Evolutionary conservation across 176 grass and related monocot genomes (phyloP).

Genomic region (Phragmites australis): DNA sequence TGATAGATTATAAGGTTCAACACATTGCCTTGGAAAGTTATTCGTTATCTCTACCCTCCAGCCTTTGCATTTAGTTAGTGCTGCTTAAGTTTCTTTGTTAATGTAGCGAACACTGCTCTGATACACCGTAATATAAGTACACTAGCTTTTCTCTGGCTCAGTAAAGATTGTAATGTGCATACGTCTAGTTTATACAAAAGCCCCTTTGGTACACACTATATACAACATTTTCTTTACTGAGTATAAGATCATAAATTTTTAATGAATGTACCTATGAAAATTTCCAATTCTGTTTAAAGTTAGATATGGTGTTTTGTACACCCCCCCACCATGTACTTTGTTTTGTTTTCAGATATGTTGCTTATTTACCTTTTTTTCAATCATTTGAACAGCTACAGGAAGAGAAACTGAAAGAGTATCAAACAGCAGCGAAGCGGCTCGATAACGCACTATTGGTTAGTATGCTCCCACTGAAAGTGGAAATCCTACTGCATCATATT

Average conservation of each 20-base stretch:
- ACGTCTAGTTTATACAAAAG: background rate
- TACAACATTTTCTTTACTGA: background rate
- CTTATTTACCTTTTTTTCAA: constrained; percentile 19
- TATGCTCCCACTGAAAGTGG: constrained; percentile 22
- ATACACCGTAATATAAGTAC: background rate
- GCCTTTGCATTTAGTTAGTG: background rate
- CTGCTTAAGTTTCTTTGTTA: background rate
- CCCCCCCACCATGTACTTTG: background rate
- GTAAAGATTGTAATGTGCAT: background rate
- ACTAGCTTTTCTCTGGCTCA: background rate
- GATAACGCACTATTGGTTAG: constrained; percentile 81
- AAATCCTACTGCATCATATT: constrained; percentile 10
- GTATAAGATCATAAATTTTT: background rate
- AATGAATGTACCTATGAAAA: background rate
- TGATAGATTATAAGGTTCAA: constrained; percentile 1
- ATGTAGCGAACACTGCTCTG: background rate
- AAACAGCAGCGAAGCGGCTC: constrained; percentile 71
- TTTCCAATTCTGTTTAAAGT: background rate
- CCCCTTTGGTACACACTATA: background rate
- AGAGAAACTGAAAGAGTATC: constrained; percentile 75
- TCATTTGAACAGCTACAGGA: constrained; percentile 53
- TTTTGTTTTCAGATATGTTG: constrained; percentile 23
- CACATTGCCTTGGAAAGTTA: background rate
- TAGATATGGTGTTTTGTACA: constrained; percentile 9
- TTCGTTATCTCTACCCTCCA: background rate